Conservation (phyloP, 345 rosid species). For the Erodium maritimum region DNA sequence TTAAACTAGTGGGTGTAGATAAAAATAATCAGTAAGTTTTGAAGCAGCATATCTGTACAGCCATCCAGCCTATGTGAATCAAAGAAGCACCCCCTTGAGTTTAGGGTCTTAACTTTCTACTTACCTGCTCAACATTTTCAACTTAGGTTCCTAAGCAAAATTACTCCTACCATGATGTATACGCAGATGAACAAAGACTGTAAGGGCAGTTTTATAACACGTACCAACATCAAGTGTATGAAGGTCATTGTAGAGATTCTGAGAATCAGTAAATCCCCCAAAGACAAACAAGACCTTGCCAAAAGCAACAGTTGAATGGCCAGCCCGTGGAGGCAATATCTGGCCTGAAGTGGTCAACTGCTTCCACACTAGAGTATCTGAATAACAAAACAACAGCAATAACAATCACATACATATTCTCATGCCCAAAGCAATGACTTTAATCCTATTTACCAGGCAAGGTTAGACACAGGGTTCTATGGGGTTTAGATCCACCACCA, state of each 20-base stretch:
- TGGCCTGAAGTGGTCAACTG: slow-evolving; percentile 71
- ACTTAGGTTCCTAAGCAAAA: neutral
- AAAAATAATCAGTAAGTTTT: neutral
- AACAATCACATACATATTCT: slow-evolving; percentile 8
- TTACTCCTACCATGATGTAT: neutral
- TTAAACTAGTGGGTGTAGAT: neutral
- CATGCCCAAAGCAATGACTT: neutral
- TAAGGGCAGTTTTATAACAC: slow-evolving; percentile 11
- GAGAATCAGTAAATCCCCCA: slow-evolving; percentile 95
- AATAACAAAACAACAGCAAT: slow-evolving; percentile 9
- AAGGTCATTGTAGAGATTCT: slow-evolving; percentile 78
- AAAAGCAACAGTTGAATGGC: slow-evolving; percentile 76
- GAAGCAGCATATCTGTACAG: neutral
- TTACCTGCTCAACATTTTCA: neutral
- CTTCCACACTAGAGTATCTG: slow-evolving; percentile 85
- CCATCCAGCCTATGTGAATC: neutral
- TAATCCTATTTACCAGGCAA: neutral
- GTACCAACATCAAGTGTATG: slow-evolving; percentile 83
- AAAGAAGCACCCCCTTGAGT: neutral
- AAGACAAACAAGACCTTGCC: slow-evolving; percentile 82
- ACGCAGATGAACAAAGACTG: neutral
- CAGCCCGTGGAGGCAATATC: slow-evolving; percentile 88
- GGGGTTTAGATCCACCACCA: neutral
- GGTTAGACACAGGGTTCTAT: neutral
- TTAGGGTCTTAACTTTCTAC: too few species aligned